A percentile compares a stretch with the other conserved stretches of the same genome.
These are phyloP conservation scores for Metschnikowia continentalis DNA, from an alignment of 805 yeast species.

Conservation along the genomic window DNA sequence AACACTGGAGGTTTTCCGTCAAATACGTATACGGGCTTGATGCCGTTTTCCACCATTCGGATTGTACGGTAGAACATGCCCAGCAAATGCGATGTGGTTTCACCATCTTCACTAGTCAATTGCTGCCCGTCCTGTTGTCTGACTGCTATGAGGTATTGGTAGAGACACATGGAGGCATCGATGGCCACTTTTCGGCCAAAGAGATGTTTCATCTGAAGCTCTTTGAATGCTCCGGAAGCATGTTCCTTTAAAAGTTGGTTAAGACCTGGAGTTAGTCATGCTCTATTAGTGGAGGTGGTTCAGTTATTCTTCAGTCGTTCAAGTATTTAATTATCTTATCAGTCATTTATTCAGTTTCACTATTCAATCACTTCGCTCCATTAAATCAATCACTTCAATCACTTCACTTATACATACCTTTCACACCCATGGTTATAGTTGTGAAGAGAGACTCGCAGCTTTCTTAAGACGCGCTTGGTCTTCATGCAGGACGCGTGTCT, in stretches of 20 bases:
- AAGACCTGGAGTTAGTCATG: conserved; percentile 48
- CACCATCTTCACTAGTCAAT: conserved; percentile 82
- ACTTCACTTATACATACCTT: conserved; percentile 12
- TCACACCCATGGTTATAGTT: conserved; percentile 15
- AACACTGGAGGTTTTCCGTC: conserved; percentile 97
- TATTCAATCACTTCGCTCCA: too few species aligned
- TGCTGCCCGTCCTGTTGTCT: conserved; percentile 97
- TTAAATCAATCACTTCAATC: too few species aligned
- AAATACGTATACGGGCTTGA: conserved; percentile 94
- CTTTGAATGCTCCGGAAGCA: conserved; percentile 77
- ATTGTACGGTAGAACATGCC: conserved; percentile 95
- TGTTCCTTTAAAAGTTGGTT: conserved; percentile 84
- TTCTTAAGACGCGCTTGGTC: conserved; percentile 5
- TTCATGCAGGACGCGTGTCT: conserved; percentile 12
- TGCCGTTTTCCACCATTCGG: conserved; percentile 84
- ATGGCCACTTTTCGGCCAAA: conserved; percentile 97
- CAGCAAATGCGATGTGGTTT: conserved; percentile 87
- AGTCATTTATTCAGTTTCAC: too few species aligned
- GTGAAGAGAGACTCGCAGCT: background rate
- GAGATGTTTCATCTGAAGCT: conserved; percentile 75
- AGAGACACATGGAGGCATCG: conserved; percentile 93
- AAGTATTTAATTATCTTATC: too few species aligned
- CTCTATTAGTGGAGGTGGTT: too few species aligned
- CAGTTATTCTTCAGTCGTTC: too few species aligned
- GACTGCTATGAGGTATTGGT: conserved; percentile 93